Percentiles rank a stretch among this genome's conserved stretches.
phyloP scores from a whole-genome alignment of 306 rosid genomes.

The Cicer yamashitae region DNA sequence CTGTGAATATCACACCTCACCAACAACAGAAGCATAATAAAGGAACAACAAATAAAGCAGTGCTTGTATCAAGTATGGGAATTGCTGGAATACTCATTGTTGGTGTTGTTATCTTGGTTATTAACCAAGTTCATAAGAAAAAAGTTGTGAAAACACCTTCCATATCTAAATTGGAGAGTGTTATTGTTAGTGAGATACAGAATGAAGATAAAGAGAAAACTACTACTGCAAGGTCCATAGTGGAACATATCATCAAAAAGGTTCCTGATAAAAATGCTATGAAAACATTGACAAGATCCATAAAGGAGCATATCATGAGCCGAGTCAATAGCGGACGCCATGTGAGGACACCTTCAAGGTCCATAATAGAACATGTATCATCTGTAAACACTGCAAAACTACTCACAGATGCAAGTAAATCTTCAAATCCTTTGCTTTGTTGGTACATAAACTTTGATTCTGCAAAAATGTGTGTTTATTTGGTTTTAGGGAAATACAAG shows the following conservation, averaged over 20 bases:
- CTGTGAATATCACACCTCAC: slow-evolving; percentile 64
- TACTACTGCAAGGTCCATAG: slow-evolving; percentile 40
- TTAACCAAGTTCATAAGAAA: slow-evolving; percentile 49
- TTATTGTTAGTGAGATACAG: slow-evolving; percentile 31
- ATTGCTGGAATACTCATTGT: slow-evolving; percentile 56
- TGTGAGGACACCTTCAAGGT: slow-evolving; percentile 47
- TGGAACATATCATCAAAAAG: slow-evolving; percentile 45
- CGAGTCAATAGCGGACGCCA: slow-evolving; percentile 22
- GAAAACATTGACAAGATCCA: slow-evolving; percentile 46
- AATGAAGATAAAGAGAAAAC: slow-evolving; percentile 43
- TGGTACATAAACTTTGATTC: not conserved
- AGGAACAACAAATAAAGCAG: slow-evolving; percentile 46
- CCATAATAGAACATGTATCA: slow-evolving; percentile 64
- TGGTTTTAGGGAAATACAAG: not conserved
- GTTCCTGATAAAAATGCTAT: slow-evolving; percentile 49
- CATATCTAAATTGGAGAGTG: slow-evolving; percentile 31
- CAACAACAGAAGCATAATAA: slow-evolving; percentile 48
- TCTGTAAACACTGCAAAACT: slow-evolving; percentile 74
- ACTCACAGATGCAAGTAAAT: slow-evolving; percentile 93
- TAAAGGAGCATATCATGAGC: slow-evolving; percentile 46
- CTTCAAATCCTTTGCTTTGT: slow-evolving; percentile 41
- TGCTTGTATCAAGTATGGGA: slow-evolving; percentile 64
- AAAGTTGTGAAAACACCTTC: slow-evolving; percentile 45
- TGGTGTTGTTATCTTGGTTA: slow-evolving; percentile 63
- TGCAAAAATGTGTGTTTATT: not conserved